These are phyloP conservation scores for Colletotrichum destructivum DNA, from an alignment of 2,329 filamentous ascomycete genomes.

Conservation along the genomic window DNA sequence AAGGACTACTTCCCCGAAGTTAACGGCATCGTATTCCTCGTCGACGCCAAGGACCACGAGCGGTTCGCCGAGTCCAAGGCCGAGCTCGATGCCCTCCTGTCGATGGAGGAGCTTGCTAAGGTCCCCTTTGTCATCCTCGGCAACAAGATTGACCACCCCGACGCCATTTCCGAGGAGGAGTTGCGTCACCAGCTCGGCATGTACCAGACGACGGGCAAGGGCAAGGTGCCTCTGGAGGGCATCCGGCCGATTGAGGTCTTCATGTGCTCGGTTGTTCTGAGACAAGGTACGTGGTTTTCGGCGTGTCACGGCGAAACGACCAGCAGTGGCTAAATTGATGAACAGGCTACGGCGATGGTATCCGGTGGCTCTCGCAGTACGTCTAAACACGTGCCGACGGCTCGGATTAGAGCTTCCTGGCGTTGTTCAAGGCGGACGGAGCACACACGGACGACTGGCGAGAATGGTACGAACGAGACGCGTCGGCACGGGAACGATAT, in stretches of 20 bases:
- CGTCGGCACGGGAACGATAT: conserved; percentile 28
- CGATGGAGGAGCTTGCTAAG: conserved; percentile 97
- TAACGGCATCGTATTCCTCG: conserved; percentile 96
- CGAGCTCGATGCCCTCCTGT: conserved; percentile 93
- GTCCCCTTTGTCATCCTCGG: conserved; percentile 96
- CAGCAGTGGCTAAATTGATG: conserved; percentile 39
- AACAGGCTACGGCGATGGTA: conserved; percentile 86
- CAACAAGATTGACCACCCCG: conserved; percentile 99
- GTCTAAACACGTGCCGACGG: conserved; percentile 69
- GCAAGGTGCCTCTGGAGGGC: conserved; percentile 91
- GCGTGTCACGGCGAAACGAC: not conserved
- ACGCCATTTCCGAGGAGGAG: conserved; percentile 96
- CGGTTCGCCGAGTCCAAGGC: conserved; percentile 95
- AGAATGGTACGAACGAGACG: conserved; percentile 20
- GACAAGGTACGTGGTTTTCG: conserved; percentile 77
- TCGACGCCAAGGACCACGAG: conserved; percentile 97
- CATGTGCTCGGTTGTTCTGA: conserved; percentile 99
- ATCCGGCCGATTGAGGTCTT: conserved; percentile 97
- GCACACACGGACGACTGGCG: conserved; percentile 29
- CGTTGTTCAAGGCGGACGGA: conserved; percentile 34
- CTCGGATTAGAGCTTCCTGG: conserved; percentile 25
- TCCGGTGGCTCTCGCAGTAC: conserved; percentile 94
- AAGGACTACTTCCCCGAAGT: conserved; percentile 98
- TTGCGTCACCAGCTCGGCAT: conserved; percentile 91
- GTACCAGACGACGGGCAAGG: conserved; percentile 97